Percentiles rank a stretch among this genome's conserved stretches.
Evolutionary conservation across 1,284 basidiomycete genomes (phyloP).

Genomic region (Xerocomus nothofagi): DNA sequence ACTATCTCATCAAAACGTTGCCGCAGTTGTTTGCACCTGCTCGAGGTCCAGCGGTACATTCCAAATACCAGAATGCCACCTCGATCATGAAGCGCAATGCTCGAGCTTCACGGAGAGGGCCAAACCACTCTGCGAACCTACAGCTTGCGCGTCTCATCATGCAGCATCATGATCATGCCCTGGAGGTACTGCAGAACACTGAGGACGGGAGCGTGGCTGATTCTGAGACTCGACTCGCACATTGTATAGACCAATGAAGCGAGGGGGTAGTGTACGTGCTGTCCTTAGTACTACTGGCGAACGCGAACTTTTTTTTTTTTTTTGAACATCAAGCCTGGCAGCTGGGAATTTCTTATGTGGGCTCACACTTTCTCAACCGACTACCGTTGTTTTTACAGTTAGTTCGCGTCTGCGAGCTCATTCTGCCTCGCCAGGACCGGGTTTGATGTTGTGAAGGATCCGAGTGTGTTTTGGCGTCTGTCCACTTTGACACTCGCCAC

Average conservation of each 20-base stretch:
- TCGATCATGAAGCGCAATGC: conserved; percentile 56
- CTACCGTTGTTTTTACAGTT: conserved; percentile 22
- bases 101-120: conserved; percentile 32
- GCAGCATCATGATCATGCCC: conserved; percentile 38
- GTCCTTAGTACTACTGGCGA: not conserved
- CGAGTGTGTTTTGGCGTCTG: conserved; percentile 32
- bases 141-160: conserved; percentile 38
- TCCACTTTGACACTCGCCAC: conserved; percentile 34
- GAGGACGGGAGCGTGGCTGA: conserved; percentile 17
- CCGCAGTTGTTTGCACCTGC: conserved; percentile 71
- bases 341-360: conserved; percentile 34
- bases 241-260: conserved; percentile 35
- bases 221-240: conserved; percentile 23
- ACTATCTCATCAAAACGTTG: conserved; percentile 2
- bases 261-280: conserved; percentile 4
- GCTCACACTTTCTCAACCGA: conserved; percentile 23
- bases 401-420: conserved; percentile 28
- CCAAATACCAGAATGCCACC: conserved; percentile 51
- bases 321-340: not conserved
- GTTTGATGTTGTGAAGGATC: conserved; percentile 36
- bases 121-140: conserved; percentile 21
- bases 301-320: too few species aligned
- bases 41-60: conserved; percentile 46
- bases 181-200: conserved; percentile 19
- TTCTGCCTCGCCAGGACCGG: conserved; percentile 19